phyloP scores from a whole-genome alignment of 768 basidiomycete species.

The Dendrothele bispora region DNA sequence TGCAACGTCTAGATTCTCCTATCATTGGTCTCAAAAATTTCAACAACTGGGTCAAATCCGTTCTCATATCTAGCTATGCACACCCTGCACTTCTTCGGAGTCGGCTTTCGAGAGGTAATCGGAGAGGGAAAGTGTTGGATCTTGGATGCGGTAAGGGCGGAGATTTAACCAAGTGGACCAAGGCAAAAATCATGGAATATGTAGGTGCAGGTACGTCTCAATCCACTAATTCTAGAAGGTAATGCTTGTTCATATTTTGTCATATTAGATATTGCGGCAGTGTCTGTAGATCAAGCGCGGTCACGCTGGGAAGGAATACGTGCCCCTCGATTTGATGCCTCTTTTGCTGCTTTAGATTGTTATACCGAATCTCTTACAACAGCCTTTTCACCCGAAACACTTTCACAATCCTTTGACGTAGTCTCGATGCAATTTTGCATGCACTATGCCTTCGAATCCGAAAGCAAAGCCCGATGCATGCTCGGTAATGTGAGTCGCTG shows the following conservation, averaged over 20 bases:
- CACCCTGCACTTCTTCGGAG: conserved; percentile 57
- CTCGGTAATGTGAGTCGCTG: conserved; percentile 83
- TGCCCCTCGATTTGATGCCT: conserved; percentile 64
- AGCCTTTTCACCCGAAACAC: conserved; percentile 61
- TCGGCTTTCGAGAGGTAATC: conserved; percentile 28
- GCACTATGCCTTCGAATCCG: conserved; percentile 98
- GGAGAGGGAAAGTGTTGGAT: conserved; percentile 82
- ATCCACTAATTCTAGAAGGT: too few species aligned
- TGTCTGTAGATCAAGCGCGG: conserved; percentile 89
- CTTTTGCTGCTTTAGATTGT: conserved; percentile 87
- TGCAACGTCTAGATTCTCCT: conserved; percentile 82
- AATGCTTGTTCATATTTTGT: conserved; percentile 5
- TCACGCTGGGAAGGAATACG: conserved; percentile 60
- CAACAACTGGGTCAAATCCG: conserved; percentile 99
- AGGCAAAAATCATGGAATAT: conserved; percentile 78
- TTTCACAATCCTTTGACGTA: conserved; percentile 81
- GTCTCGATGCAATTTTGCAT: conserved; percentile 99
- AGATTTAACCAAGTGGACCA: conserved; percentile 93
- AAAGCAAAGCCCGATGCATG: conserved; percentile 86
- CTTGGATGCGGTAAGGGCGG: conserved; percentile 99
- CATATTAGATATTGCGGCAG: conserved; percentile 76
- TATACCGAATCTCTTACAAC: conserved; percentile 72
- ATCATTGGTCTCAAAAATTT: conserved; percentile 97
- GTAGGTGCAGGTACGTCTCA: conserved; percentile 70
- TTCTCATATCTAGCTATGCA: conserved; percentile 89